phyloP scores from a whole-genome alignment of 495 filamentous ascomycete genomes.

The Talaromyces stipitatus region DNA sequence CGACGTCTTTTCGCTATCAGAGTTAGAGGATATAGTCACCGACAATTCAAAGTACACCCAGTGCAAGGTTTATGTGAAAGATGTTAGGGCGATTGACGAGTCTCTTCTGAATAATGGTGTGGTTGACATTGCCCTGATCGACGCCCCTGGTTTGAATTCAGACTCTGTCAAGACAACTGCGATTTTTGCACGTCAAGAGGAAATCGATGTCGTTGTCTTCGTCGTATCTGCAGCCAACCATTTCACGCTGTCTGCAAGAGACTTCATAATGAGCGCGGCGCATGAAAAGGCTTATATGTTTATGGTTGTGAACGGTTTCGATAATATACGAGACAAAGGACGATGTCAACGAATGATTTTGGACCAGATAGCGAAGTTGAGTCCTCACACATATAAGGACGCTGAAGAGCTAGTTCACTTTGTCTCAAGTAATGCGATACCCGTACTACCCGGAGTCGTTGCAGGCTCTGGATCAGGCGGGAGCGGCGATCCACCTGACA shows the following conservation, averaged over 20 bases:
- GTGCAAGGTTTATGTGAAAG: slow-evolving; percentile 95
- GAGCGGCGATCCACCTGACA: slow-evolving; percentile 43
- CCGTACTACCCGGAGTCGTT: slow-evolving; percentile 40
- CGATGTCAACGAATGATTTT: slow-evolving; percentile 83
- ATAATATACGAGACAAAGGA: slow-evolving; percentile 86
- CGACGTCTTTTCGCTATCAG: slow-evolving; percentile 65
- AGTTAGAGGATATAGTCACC: slow-evolving; percentile 82
- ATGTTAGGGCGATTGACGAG: slow-evolving; percentile 83
- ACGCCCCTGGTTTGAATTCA: slow-evolving; percentile 90
- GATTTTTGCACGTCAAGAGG: slow-evolving; percentile 92
- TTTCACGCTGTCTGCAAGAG: slow-evolving; percentile 91
- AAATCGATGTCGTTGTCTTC: slow-evolving; percentile 98
- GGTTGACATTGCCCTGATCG: slow-evolving; percentile 95
- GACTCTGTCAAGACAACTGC: slow-evolving; percentile 96
- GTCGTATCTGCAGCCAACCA: slow-evolving; percentile 97
- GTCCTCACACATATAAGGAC: slow-evolving; percentile 88
- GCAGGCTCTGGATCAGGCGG: slow-evolving; percentile 42
- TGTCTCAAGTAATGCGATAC: slow-evolving; percentile 92
- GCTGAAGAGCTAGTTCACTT: slow-evolving; percentile 91
- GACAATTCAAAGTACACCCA: slow-evolving; percentile 83
- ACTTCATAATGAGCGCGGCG: slow-evolving; percentile 93
- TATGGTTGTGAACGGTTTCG: slow-evolving; percentile 96
- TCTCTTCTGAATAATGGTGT: slow-evolving; percentile 95
- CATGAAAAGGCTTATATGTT: slow-evolving; percentile 98
- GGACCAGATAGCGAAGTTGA: slow-evolving; percentile 76